Evolutionary conservation across 495 filamentous ascomycete genomes (phyloP).

Genomic region (Penicillium dipodomyicola): DNA sequence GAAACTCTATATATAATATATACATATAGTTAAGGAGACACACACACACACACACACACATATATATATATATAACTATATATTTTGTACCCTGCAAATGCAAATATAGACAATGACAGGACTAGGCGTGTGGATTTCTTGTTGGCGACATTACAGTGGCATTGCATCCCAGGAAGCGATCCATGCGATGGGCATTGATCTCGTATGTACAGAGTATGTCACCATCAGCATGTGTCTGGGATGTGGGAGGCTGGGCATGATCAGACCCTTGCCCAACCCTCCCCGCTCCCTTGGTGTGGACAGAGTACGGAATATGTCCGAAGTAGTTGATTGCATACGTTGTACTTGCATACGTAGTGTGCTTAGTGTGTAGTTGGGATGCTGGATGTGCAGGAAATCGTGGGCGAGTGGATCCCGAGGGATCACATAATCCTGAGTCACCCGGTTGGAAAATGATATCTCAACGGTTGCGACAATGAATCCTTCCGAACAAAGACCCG

Average conservation of each 20-base stretch:
- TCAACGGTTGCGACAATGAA: constrained; percentile 2
- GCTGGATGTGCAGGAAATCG: too few species aligned
- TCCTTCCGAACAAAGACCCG: neutral
- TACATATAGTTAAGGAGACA: too few species aligned
- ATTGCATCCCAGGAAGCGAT: neutral
- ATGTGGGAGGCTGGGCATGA: constrained; percentile 1
- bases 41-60: too few species aligned
- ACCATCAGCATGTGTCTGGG: neutral
- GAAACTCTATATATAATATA: neutral
- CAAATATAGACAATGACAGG: neutral
- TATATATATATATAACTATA: neutral
- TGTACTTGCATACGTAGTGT: neutral
- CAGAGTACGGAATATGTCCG: neutral
- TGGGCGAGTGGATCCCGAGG: constrained; percentile 1
- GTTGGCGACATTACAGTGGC: neutral
- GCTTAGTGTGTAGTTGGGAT: neutral
- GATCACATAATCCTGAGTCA: constrained; percentile 1
- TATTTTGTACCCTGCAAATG: neutral
- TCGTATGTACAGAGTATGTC: neutral
- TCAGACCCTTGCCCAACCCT: neutral
- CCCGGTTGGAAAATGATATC: neutral
- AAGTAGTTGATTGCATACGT: neutral
- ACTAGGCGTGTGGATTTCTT: neutral
- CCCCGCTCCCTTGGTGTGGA: neutral
- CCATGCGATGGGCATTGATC: constrained; percentile 1